Evolutionary conservation across 1,284 basidiomycete genomes (phyloP).

Genomic region (Ganoderma meredithae): DNA sequence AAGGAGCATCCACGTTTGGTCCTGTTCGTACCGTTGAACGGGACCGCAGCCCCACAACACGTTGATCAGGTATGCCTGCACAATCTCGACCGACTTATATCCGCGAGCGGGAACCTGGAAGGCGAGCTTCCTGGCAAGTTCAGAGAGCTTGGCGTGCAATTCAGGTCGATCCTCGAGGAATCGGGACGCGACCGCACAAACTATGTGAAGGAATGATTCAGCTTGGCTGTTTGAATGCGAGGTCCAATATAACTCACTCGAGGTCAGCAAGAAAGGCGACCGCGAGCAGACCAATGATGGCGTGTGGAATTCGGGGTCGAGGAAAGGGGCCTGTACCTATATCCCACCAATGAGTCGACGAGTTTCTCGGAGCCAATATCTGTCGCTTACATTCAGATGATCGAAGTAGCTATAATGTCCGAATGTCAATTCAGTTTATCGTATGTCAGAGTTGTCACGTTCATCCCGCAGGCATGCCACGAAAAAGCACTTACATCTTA

Average conservation of each 20-base stretch:
- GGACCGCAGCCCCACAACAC: conserved; percentile 90
- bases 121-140: conserved; percentile 90
- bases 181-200: conserved; percentile 93
- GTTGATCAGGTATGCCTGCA: conserved; percentile 88
- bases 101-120: conserved; percentile 86
- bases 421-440: conserved; percentile 23
- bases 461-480: conserved; percentile 10
- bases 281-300: conserved; percentile 91
- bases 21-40: conserved; percentile 94
- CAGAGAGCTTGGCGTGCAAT: conserved; percentile 82
- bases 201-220: conserved; percentile 47
- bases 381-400: conserved; percentile 69
- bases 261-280: conserved; percentile 92
- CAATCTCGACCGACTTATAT: conserved; percentile 96
- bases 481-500: conserved; percentile 69
- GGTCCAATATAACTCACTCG: conserved; percentile 64
- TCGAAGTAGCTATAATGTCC: conserved; percentile 69
- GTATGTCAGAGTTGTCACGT: conserved; percentile 10
- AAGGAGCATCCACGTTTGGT: conserved; percentile 92
- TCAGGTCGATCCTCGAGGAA: conserved; percentile 89
- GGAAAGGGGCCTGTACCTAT: conserved; percentile 75
- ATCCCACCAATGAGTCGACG: conserved; percentile 24
- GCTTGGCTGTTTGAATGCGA: conserved; percentile 13
- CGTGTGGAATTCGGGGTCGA: conserved; percentile 90
- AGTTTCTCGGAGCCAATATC: conserved; percentile 25